Evolutionary conservation across 257 asterid species (phyloP), one percentile per base, ranked within the genome.

Genomic region (Nicotiana tomentosiformis): DNA sequence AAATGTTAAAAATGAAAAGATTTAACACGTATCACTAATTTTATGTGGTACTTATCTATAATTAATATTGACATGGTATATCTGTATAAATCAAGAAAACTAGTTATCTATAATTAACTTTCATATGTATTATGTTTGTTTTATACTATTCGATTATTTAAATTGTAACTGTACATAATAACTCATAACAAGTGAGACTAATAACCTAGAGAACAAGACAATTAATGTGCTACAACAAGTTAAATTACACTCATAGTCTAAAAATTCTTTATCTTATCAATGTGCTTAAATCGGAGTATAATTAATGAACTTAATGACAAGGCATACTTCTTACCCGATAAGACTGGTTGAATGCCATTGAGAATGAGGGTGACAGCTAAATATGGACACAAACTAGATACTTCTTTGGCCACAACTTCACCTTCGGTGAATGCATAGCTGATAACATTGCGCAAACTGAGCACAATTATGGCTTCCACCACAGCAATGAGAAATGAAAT

Each of bases 301-400:
- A 39, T 39, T 70, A 72, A 72, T 17, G 61, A 72, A 3, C 14
- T 12, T 46, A 23, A 46, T 1, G 14, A 46, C 6, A 14, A 14
- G 17, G 4, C 7, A 76, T 1, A 26, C 5, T 18, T 16, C 16
- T 74, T 84, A 86, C 90, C 90, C 0, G 90, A 86, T 2, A 88
- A 66, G 61, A 88, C 89, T 0, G 89, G 89, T 30, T 88, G 91
- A 70, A 88, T 32, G 18, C 91, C 89, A 10, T 86, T 86, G n/a
- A 86, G 89, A 26, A 84, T 16, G 26, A 88, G 82, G n/a, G 86
- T 29, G 53, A 82, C 20, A 5, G 89, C 85, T 83, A 88, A 84
- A 70, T 82, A 70, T 4, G 90, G 90, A 2, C 84, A 53, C 15
- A 88, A 81, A 9, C 82, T 86, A 4, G 89, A 84, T 26, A 82